Base-by-base conservation (phyloP, 306 rosid genomes). In the Trifolium subterraneum region DNA sequence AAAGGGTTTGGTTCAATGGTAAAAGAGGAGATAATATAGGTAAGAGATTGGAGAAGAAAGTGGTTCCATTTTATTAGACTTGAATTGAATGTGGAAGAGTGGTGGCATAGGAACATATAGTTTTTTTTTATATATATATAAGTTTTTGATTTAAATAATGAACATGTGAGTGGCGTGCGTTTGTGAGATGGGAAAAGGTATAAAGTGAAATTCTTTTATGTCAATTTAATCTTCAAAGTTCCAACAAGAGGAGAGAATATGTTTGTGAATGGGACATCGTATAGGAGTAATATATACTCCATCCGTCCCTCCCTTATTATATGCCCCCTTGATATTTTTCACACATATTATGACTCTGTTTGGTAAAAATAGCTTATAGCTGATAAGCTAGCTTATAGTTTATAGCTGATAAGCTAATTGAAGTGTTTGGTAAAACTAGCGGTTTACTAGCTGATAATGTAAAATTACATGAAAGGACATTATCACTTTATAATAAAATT, bases 1-100 rank as follows among this genome's bases (percentile, higher is more conserved):
- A 70, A 51, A 36, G 44, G 22, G 71, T 44, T 12, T 68, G 55
- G 56, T 54, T 60, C 58, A 80, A 9, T 41, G 85, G 86, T 86
- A 86, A 56, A 60, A 60, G 41, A 86, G 93, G 71, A 88, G 88
- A 72, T 78, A 72, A 64, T 75, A 61, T 20, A 16, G 64, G 85
- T 71, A 50, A 65, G 35, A 70, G 66, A 58, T 3, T 25, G 70
- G 74, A 25, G 20, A 65, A 52, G 76, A 56, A 23, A 68, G 73
- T 47, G 77, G 13, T 79, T 73, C 85, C 93, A 83, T 87, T 68
- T 63, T 78, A 7, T 9, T 12, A 66, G 50, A 33, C 50, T 44
- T 52, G n/a, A n/a, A n/a, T n/a, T 4, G 71, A 60, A 60, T 36
- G 55, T 66, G 8, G 81, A 71, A 73, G 47, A 65, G 50, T 39